phyloP scores from a whole-genome alignment of 345 rosid species.

The Garcia nutans region DNA sequence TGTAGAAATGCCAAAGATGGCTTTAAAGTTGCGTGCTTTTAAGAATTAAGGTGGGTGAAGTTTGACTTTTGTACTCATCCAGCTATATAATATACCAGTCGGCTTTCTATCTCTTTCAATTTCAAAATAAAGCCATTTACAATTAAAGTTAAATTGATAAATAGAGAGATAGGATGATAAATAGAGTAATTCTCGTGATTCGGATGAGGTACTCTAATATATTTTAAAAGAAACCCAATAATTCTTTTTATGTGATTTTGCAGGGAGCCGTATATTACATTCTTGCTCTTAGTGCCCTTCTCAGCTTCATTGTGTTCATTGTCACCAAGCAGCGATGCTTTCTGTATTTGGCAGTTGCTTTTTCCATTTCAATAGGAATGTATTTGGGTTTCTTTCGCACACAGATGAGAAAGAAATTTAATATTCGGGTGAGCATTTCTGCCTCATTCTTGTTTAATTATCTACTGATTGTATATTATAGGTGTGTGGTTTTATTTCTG shows the following conservation, averaged over 20 bases:
- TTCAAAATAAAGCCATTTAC: neutral
- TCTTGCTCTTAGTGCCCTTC: constrained; percentile 42
- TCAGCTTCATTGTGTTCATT: constrained; percentile 56
- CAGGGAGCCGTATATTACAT: constrained; percentile 66
- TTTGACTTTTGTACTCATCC: neutral
- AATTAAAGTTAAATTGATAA: neutral
- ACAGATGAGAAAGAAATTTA: constrained; percentile 66
- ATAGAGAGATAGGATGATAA: too few species aligned
- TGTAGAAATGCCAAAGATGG: too few species aligned
- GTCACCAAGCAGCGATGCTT: constrained; percentile 58
- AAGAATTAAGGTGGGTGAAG: neutral
- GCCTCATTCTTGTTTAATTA: neutral
- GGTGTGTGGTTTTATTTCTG: neutral
- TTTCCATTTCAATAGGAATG: constrained; percentile 48
- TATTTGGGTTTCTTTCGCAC: constrained; percentile 73
- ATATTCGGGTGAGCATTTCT: constrained; percentile 62
- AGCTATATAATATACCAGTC: neutral
- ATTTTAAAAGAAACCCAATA: too few species aligned
- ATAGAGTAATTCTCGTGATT: too few species aligned
- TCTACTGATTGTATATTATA: neutral
- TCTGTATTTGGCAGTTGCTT: constrained; percentile 61
- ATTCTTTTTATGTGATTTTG: constrained; percentile 18
- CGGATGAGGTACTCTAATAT: too few species aligned
- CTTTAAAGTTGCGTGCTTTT: neutral
- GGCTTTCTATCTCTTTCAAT: neutral